Conservation (phyloP, 305 asterid genomes). For the Ilex paraguariensis region DNA sequence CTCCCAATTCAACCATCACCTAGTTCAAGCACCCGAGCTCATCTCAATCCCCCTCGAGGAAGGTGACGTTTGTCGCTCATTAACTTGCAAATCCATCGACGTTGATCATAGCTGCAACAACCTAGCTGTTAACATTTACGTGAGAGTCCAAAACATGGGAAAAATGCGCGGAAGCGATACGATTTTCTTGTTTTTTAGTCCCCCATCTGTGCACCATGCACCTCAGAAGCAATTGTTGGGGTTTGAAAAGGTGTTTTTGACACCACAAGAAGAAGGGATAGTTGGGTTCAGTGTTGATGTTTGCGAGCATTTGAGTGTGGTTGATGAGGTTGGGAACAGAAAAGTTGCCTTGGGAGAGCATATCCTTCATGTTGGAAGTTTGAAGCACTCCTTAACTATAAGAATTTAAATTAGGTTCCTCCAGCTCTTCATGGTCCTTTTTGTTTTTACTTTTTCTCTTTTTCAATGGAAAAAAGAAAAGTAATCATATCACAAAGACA, state of each 20-base stretch:
- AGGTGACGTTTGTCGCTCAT: slow-evolving; percentile 43
- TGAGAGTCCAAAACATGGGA: slow-evolving; percentile 48
- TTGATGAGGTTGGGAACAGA: slow-evolving; percentile 47
- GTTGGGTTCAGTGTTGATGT: slow-evolving; percentile 43
- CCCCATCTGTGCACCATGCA: slow-evolving; percentile 48
- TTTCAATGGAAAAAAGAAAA: no score
- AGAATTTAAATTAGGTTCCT: slow-evolving; percentile 27
- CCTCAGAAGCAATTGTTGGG: slow-evolving; percentile 57
- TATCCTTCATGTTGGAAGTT: slow-evolving; percentile 47
- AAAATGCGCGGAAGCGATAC: slow-evolving; percentile 41
- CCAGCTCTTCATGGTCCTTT: neutral
- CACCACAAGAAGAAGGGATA: slow-evolving; percentile 29
- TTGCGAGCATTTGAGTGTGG: slow-evolving; percentile 61
- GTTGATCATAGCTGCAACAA: slow-evolving; percentile 35
- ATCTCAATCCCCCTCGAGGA: slow-evolving; percentile 38
- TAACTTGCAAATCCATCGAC: slow-evolving; percentile 39
- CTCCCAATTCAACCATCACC: slow-evolving; percentile 39
- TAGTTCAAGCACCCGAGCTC: slow-evolving; percentile 37
- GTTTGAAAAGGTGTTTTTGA: slow-evolving; percentile 40
- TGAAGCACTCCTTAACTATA: slow-evolving; percentile 45
- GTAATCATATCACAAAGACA: neutral
- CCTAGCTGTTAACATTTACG: slow-evolving; percentile 19
- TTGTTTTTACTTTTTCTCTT: no score
- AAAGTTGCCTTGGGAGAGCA: slow-evolving; percentile 53
- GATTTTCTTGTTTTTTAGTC: slow-evolving; percentile 42